These are phyloP conservation scores for Naganishia sp. DNA, from an alignment of 1,284 basidiomycete genomes.

Conservation along the genomic window DNA sequence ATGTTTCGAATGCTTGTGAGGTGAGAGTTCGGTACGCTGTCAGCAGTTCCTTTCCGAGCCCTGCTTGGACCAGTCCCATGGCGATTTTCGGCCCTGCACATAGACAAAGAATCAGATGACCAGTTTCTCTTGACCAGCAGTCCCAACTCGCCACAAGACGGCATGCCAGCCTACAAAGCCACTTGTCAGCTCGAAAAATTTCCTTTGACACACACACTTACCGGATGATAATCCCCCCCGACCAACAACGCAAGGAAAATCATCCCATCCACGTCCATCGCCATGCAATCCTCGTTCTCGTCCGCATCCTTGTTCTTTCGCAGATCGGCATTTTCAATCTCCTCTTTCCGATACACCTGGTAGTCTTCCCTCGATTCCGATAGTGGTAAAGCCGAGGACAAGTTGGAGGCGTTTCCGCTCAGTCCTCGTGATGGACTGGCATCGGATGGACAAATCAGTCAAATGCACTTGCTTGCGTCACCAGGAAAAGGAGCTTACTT, in stretches of 20 bases:
- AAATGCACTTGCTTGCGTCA: conserved; percentile 26
- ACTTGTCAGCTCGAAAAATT: too few species aligned
- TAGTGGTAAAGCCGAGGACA: conserved; percentile 63
- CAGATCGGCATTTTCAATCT: conserved; percentile 57
- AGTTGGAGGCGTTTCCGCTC: conserved; percentile 60
- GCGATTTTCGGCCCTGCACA: conserved; percentile 51
- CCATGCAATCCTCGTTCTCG: conserved; percentile 39
- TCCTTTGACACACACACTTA: conserved; percentile 35
- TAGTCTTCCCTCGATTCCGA: conserved; percentile 54
- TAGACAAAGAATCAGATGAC: neutral
- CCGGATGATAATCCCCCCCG: conserved; percentile 86
- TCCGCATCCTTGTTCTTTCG: conserved; percentile 36
- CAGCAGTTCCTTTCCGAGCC: conserved; percentile 58
- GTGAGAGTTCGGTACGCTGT: conserved; percentile 60
- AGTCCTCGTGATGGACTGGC: conserved; percentile 70
- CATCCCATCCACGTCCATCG: conserved; percentile 70
- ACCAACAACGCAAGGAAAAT: conserved; percentile 82
- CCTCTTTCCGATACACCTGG: conserved; percentile 63
- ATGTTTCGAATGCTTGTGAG: conserved; percentile 41
- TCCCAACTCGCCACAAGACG: conserved; percentile 42
- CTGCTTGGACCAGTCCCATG: conserved; percentile 55
- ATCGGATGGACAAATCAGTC: conserved; percentile 7
- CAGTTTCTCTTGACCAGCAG: neutral
- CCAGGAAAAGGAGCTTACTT: conserved; percentile 58
- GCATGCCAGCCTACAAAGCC: conserved; percentile 39